Evolutionary conservation across 129 eudicot species (phyloP).

Genomic region (Escallonia rubra): DNA sequence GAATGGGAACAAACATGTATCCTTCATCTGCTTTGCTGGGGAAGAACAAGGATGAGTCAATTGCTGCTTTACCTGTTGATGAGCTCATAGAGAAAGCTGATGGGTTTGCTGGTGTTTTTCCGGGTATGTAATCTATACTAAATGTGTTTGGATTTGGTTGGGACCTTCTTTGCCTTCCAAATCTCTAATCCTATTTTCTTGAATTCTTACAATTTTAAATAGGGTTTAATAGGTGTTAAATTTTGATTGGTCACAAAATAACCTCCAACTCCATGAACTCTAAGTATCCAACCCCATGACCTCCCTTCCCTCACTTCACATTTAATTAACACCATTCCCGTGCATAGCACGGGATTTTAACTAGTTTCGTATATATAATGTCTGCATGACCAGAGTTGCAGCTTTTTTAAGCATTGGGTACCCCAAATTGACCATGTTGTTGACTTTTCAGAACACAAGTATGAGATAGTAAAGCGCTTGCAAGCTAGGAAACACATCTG

Average conservation of each 20-base stretch:
- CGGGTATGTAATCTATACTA: constrained; percentile 45
- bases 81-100: constrained; percentile 98
- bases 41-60: constrained; percentile 94
- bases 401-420: neutral
- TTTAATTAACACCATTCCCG: too few relatives aligned
- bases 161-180: neutral
- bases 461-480: constrained; percentile 63
- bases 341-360: too few relatives aligned
- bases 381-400: neutral
- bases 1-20: constrained; percentile 99
- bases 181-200: too few relatives aligned
- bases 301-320: too few relatives aligned
- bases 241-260: too few relatives aligned
- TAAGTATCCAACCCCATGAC: too few relatives aligned
- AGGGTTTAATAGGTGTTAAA: too few relatives aligned
- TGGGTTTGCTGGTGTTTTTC: constrained; percentile 99
- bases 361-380: neutral
- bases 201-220: too few relatives aligned
- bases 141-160: neutral
- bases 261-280: too few relatives aligned
- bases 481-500: constrained; percentile 77
- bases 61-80: constrained; percentile 86
- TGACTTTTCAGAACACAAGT: constrained; percentile 52
- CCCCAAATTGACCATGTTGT: neutral
- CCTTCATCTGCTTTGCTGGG: constrained; percentile 98